phyloP scores from a whole-genome alignment of 768 basidiomycete species.

The Mycena sanguinolenta region DNA sequence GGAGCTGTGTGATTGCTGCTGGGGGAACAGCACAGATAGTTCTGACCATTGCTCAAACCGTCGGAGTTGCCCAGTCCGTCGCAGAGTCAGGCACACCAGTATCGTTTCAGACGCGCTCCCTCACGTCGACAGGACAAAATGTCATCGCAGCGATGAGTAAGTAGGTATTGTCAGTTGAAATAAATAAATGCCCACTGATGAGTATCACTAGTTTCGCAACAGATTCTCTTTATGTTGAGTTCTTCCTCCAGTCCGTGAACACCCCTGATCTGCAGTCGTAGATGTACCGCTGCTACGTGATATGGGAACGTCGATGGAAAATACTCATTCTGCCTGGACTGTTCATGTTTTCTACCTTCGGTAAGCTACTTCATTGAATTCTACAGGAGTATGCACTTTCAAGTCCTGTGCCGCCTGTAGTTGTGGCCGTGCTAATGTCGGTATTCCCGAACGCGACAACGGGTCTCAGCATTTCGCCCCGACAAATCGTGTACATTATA shows the following conservation, averaged over 20 bases:
- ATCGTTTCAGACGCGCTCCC: background rate
- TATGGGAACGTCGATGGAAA: background rate
- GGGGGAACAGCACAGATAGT: background rate
- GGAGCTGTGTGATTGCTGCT: background rate
- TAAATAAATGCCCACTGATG: background rate
- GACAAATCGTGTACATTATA: background rate
- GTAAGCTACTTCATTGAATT: background rate
- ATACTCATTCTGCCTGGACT: background rate
- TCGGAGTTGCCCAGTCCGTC: background rate
- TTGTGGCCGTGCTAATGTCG: background rate
- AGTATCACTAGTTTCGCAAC: background rate
- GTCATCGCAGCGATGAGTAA: background rate
- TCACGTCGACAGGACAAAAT: background rate
- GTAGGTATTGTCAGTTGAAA: background rate
- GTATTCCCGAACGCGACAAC: too few species aligned
- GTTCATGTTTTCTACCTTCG: background rate
- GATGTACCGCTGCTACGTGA: constrained; percentile 15
- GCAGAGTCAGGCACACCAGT: too few species aligned
- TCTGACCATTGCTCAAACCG: background rate
- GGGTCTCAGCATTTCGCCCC: too few species aligned
- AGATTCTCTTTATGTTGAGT: constrained; percentile 7
- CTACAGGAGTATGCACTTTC: background rate
- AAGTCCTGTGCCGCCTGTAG: background rate
- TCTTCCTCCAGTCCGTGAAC: too few species aligned
- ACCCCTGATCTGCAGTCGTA: background rate